These are phyloP conservation scores for Hypoxylon sp. DNA, from an alignment of 2,329 filamentous ascomycete species.

Conservation along the genomic window DNA sequence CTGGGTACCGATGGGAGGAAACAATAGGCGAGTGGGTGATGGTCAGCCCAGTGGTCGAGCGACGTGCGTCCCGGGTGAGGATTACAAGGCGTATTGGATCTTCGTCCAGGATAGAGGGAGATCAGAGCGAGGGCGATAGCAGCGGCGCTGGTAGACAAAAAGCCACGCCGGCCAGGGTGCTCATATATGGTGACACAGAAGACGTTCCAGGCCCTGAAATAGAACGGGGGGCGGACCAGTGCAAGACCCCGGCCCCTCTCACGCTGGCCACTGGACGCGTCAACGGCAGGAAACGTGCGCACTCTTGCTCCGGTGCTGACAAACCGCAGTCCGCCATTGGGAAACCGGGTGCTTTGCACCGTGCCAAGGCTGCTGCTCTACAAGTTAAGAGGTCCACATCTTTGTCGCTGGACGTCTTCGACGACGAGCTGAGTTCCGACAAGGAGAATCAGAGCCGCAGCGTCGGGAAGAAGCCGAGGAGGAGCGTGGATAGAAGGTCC, in stretches of 20 bases:
- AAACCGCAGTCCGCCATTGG: too few relatives aligned
- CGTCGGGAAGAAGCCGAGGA: slow-evolving; percentile 20
- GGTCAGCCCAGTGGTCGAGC: slow-evolving; percentile 52
- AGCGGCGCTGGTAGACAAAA: slow-evolving; percentile 1
- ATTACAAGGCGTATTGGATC: slow-evolving; percentile 37
- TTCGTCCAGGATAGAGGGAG: slow-evolving; percentile 21
- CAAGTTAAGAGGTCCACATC: slow-evolving; percentile 1
- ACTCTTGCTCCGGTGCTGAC: slow-evolving; percentile 25
- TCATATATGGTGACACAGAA: slow-evolving; percentile 25
- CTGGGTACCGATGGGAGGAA: slow-evolving; percentile 61
- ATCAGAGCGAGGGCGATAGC: slow-evolving; percentile 7
- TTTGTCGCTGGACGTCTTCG: slow-evolving; percentile 13
- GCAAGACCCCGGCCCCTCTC: slow-evolving; percentile 1
- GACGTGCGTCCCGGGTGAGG: too few relatives aligned
- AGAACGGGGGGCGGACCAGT: not conserved
- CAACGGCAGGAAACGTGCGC: slow-evolving; percentile 34
- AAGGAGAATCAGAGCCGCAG: slow-evolving; percentile 30
- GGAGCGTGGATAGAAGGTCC: slow-evolving; percentile 21
- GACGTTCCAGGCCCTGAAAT: slow-evolving; percentile 30
- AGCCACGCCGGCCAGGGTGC: slow-evolving; percentile 16
- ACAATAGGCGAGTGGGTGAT: slow-evolving; percentile 66
- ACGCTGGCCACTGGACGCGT: slow-evolving; percentile 14
- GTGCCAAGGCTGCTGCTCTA: too few relatives aligned
- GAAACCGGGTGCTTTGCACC: too few relatives aligned
- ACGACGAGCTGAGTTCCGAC: slow-evolving; percentile 35